These are phyloP conservation scores for Skeletonema costatum DNA, from an alignment of 108 stramenopile species.

Conservation along the genomic window DNA sequence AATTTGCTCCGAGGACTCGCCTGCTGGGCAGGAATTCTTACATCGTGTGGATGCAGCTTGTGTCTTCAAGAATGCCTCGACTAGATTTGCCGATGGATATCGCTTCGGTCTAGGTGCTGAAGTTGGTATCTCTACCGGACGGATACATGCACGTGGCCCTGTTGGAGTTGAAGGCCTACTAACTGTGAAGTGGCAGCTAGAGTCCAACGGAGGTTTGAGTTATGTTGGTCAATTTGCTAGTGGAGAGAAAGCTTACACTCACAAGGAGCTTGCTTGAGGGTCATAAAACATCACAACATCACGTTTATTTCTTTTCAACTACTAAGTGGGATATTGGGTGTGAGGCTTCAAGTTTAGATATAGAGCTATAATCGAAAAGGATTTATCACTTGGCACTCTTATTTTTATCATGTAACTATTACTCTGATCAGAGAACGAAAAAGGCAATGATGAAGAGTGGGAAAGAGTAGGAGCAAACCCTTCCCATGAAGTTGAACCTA, in stretches of 20 bases:
- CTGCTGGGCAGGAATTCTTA: conserved; percentile 86
- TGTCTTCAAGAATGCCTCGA: conserved; percentile 98
- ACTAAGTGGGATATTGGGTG: background rate
- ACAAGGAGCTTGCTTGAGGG: conserved; percentile 34
- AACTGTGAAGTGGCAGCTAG: conserved; percentile 96
- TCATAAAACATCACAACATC: background rate
- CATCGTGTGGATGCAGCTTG: conserved; percentile 93
- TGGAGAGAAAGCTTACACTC: conserved; percentile 39
- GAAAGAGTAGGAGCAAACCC: background rate
- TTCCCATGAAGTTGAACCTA: background rate
- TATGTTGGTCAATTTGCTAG: conserved; percentile 19
- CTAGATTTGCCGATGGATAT: conserved; percentile 98
- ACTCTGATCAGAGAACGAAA: background rate
- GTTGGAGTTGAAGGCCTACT: conserved; percentile 98
- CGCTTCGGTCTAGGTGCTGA: conserved; percentile 98
- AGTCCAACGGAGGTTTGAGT: conserved; percentile 44
- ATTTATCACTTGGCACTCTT: background rate
- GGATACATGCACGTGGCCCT: conserved; percentile 96
- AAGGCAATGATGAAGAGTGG: background rate
- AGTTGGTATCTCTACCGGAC: conserved; percentile 97
- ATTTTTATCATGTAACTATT: background rate
- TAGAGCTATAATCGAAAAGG: background rate
- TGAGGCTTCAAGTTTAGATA: background rate
- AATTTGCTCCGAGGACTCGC: conserved; percentile 84
- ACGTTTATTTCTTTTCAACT: background rate